Base-by-base conservation (phyloP, 768 basidiomycete species). In the Psilocybe sp. region DNA sequence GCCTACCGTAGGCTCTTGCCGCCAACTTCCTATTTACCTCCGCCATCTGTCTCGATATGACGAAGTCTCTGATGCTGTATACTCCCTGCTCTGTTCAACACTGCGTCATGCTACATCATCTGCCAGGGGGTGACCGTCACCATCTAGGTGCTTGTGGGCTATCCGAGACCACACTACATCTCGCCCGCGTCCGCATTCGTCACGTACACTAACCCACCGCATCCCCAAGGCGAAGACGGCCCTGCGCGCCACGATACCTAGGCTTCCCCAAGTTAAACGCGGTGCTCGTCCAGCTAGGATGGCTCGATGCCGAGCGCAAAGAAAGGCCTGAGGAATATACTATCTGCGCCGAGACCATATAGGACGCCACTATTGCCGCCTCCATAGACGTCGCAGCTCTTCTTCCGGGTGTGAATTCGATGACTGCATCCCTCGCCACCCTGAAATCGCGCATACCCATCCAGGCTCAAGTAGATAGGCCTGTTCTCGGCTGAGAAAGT, bases 191-290 rank as follows among this genome's bases (percentile, higher is more conserved):
- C 89, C 65, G 94, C 92, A 2, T 96, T 98, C 60, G 93, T 98
- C 56, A 90, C 87, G 23, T 98, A 98, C 72, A 94, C 97, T 51
- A 99, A 99, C 76, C 84, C 98, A 99, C 76, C 74, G 80, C 56
- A 95, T 99, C 56, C 89, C 90, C 12, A 96, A 98, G 68, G 93
- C 92, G 9, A 84, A 97, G 72, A 94, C 91, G 3, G 79, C 95
- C 52, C 78, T 98, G 44, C 84, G 97, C 32, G 97, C 96, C 23
- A 98, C 97, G 2, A 73, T 98, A 93, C 71, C 91, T 93, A 62
- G 95, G 95, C 46, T 98, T 98, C 90, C 93, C 94, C 8, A 87
- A 91, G 69, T 96, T 98, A 69, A 86, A 98, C 69, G 81, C 78
- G 58, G 85, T 86, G 4, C 79, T 97, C 53, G 93, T 97, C 39